These are phyloP conservation scores for Hortiboletus flavorubellus DNA, from an alignment of 768 basidiomycete genomes.

Conservation along the genomic window DNA sequence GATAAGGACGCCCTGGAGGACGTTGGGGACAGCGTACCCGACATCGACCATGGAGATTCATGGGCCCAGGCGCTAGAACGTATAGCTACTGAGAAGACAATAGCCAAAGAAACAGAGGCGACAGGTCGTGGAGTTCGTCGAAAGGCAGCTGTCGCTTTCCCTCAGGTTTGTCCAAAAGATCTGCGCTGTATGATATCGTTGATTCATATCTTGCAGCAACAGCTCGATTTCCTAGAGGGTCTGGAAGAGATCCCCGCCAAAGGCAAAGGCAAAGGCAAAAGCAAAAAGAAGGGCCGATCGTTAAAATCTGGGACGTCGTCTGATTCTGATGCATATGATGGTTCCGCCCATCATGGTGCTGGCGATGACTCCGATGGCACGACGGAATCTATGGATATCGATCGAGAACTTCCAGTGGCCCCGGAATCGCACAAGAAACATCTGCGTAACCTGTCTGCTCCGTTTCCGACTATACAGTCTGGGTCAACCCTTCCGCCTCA, in stretches of 20 bases:
- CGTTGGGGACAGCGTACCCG: slow-evolving; percentile 48
- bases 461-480: slow-evolving; percentile 2
- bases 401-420: background rate
- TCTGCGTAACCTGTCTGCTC: background rate
- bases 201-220: slow-evolving; percentile 22
- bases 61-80: slow-evolving; percentile 70
- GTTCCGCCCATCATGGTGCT: slow-evolving; percentile 11
- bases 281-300: slow-evolving; percentile 33
- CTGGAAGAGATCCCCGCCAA: slow-evolving; percentile 38
- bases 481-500: background rate
- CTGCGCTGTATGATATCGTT: background rate
- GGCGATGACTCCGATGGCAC: slow-evolving; percentile 26
- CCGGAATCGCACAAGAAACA: slow-evolving; percentile 4
- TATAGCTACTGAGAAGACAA: slow-evolving; percentile 41
- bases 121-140: slow-evolving; percentile 77
- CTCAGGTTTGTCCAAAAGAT: slow-evolving; percentile 24
- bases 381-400: slow-evolving; percentile 21
- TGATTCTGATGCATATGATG: slow-evolving; percentile 40
- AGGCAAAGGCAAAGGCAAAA: slow-evolving; percentile 35
- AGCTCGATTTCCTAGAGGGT: slow-evolving; percentile 31
- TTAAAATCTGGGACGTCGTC: slow-evolving; percentile 33
- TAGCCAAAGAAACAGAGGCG: slow-evolving; percentile 44
- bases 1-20: slow-evolving; percentile 72
- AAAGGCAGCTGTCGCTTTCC: slow-evolving; percentile 56
- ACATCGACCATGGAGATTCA: slow-evolving; percentile 61